A percentile compares a stretch with the other conserved stretches of the same genome.
Conservation (phyloP, 129 eudicot species). For the Flaveria bidentis region DNA sequence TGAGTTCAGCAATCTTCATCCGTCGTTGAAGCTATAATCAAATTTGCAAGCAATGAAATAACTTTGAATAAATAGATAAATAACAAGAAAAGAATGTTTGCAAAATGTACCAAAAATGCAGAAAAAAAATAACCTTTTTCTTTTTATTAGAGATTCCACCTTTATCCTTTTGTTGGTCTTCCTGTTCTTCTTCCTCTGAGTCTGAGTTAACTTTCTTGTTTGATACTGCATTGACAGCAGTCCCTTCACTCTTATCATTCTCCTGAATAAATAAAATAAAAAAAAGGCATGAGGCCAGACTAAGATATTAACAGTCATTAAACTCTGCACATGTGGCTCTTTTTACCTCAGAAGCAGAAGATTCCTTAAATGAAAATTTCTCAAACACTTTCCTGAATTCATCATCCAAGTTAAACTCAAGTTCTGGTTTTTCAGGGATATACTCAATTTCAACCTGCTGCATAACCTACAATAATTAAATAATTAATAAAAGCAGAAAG, state of each 20-base stretch:
- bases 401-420: constrained; percentile 69
- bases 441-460: constrained; percentile 83
- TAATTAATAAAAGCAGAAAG: too few species aligned
- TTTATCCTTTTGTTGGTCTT: constrained; percentile 72
- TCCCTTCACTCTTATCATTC: constrained; percentile 63
- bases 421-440: constrained; percentile 75
- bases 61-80: constrained; percentile 10
- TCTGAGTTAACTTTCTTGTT: constrained; percentile 86
- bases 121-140: constrained; percentile 67
- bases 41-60: not conserved
- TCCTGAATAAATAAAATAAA: constrained; percentile 42
- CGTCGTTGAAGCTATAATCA: constrained; percentile 82
- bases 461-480: constrained; percentile 33
- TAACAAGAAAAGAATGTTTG: not conserved
- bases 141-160: constrained; percentile 85
- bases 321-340: not conserved
- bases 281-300: not conserved
- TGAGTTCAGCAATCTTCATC: constrained; percentile 96
- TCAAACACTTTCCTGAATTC: constrained; percentile 87
- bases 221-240: constrained; percentile 48
- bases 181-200: constrained; percentile 92
- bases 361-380: constrained; percentile 65
- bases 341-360: constrained; percentile 64
- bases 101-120: not conserved
- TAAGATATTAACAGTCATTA: not conserved